These are phyloP conservation scores for Conoideocrella luteorostrata DNA, from an alignment of 2,329 filamentous ascomycete genomes.

Conservation along the genomic window DNA sequence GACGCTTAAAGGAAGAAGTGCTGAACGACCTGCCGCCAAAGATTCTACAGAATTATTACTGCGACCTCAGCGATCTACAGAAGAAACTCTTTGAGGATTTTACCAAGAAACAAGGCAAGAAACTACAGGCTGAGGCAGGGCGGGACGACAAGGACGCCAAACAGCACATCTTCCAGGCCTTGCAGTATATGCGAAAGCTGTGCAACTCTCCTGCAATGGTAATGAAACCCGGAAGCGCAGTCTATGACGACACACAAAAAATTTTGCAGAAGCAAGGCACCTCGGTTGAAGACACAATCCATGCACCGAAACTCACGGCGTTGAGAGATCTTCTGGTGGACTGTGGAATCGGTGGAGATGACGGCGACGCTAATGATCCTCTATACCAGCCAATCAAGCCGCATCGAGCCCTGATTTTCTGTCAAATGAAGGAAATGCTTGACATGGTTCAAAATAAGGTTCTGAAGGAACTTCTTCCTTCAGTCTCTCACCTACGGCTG, in stretches of 20 bases:
- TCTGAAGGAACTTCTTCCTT: conserved; percentile 81
- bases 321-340: conserved; percentile 93
- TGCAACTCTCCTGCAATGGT: conserved; percentile 97
- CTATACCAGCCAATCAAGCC: conserved; percentile 82
- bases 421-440: conserved; percentile 99
- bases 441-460: conserved; percentile 98
- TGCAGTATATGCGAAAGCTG: conserved; percentile 99
- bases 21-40: conserved; percentile 94
- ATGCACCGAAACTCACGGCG: conserved; percentile 89
- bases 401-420: conserved; percentile 93
- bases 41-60: conserved; percentile 99
- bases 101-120: conserved; percentile 85
- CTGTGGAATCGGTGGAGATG: conserved; percentile 85
- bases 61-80: conserved; percentile 91
- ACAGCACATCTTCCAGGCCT: conserved; percentile 96
- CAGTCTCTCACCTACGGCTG: conserved; percentile 86
- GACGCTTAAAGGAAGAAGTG: conserved; percentile 95
- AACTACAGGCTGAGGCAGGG: conserved; percentile 75
- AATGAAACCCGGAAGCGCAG: conserved; percentile 86
- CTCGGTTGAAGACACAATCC: conserved; percentile 73
- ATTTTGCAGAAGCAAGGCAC: conserved; percentile 74
- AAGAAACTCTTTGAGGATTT: conserved; percentile 96
- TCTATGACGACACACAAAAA: conserved; percentile 82
- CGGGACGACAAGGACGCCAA: conserved; percentile 88
- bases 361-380: conserved; percentile 51